Base-by-base conservation (phyloP, 163 green algal genomes). In the Chlorella variabilis region DNA sequence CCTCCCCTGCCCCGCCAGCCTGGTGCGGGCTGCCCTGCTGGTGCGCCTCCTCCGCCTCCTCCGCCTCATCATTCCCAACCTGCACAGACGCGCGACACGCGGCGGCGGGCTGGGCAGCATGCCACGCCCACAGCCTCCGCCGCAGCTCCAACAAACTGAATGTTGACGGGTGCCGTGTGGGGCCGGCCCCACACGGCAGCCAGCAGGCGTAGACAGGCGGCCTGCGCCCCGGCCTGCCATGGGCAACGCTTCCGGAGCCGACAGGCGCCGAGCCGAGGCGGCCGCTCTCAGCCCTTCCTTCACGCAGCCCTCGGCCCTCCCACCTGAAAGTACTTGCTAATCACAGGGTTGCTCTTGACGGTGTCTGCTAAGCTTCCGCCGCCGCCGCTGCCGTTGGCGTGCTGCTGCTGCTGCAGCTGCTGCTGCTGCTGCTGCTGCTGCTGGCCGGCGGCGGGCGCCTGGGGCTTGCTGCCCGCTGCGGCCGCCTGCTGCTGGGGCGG, bases 241-340 rank as follows among this genome's bases (percentile, higher is more conserved):
- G 25, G 54, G 15, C 9, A n/a, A 15, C 9, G 54, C 18, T 9
- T 9, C 54, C 15, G 23, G 54, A 15, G 54, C 9, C 45, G 45
- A 54, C 45, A 54, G 45, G 45, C 11, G 45, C 45, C n/a, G n/a
- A n/a, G n/a, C n/a, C n/a, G n/a, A n/a, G n/a, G n/a, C n/a, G n/a
- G n/a, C n/a, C n/a, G n/a, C n/a, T n/a, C n/a, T n/a, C n/a, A n/a
- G n/a, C n/a, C n/a, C n/a, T n/a, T n/a, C n/a, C n/a, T n/a, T n/a
- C n/a, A n/a, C n/a, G n/a, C n/a, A n/a, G n/a, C n/a, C n/a, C n/a
- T n/a, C n/a, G n/a, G n/a, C n/a, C n/a, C n/a, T n/a, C n/a, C n/a
- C n/a, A 83, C 77, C 81, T 90, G 82, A 76, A 93, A 93, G 70
- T 89, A 92, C 67, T 92, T 89, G 21, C 77, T 77, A 18, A 92